Evolutionary conservation across 495 filamentous ascomycete species (phyloP).

Genomic region (Hyaloscypha variabilis): DNA sequence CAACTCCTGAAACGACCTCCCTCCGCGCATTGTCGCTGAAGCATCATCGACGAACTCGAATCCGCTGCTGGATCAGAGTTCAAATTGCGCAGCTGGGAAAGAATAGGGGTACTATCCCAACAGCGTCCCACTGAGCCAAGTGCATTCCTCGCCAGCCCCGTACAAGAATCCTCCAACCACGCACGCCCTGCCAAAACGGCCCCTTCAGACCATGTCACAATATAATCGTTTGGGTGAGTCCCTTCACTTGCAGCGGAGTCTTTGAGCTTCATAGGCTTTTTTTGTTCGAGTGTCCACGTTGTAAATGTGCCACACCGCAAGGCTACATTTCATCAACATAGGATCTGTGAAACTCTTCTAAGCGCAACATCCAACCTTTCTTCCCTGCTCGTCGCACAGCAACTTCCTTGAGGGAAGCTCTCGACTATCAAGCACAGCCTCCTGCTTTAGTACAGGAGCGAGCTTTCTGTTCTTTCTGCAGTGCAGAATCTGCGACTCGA

Average conservation of each 20-base stretch:
- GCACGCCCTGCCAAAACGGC: neutral
- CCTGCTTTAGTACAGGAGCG: constrained; percentile 28
- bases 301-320: neutral
- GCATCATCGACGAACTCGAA: neutral
- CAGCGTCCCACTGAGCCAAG: neutral
- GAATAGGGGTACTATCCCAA: neutral
- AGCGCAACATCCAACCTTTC: constrained; percentile 2
- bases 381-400: constrained; percentile 16
- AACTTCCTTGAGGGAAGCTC: constrained; percentile 16
- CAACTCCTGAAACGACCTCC: neutral
- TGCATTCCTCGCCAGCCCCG: constrained; percentile 2
- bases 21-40: neutral
- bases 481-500: constrained; percentile 18
- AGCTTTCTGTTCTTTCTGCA: constrained; percentile 1
- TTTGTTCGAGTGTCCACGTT: neutral
- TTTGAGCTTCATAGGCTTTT: neutral
- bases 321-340: neutral
- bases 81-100: neutral
- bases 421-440: constrained; percentile 13
- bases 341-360: neutral
- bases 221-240: constrained; percentile 28
- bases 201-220: constrained; percentile 15
- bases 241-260: neutral
- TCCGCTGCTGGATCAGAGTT: neutral
- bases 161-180: constrained; percentile 2